Evolutionary conservation across 2,329 filamentous ascomycete genomes (phyloP), one percentile per base, ranked within the genome.

Genomic region (Penicillium sp.): DNA sequence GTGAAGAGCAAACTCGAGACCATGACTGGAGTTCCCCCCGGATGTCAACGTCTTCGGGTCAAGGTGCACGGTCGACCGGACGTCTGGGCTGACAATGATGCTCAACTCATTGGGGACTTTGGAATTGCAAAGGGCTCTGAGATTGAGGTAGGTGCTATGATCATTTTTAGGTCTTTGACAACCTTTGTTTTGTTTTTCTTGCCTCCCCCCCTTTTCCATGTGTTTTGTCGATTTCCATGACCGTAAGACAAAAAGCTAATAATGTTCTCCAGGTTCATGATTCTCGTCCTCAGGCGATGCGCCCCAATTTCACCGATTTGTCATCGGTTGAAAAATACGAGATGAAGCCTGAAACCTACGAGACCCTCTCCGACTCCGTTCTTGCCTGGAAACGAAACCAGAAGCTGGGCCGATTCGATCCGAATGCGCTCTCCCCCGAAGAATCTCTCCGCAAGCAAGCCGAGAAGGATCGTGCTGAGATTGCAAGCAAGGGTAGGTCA

Each of bases 341-440:
- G 53, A 86, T 98, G 78, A 88, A 90, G n/a, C 76, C 80, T 45
- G 79, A 84, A 43, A 86, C 90, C 64, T 98, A 98, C 71, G 89
- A 90, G 66, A 82, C 83, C 62, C 89, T 90, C 64, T 76, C 83
- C 38, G 88, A 96, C 70, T 91, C 86, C 3, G 93, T 98, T 11
- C 80, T 96, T 25, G 88, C 90, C 5, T 97, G 90, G 90, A 98
- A 98, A 73, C 91, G 88, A 73, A 76, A 83, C n/a, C 84, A 95
- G 69, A 90, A 94, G 67, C 81, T 97, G n/a, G 93, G 93, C 43
- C 88, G 93, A 33, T 98, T 98, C 71, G 89, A 97, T 65, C 93
- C 93, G 9, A 78, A 85, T 59, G 88, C 90, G 6, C 83, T 86
- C 13, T 81, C 77, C 51, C 80, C 86, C 24, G 84, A 90, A 65